Percentiles rank a stretch among this genome's conserved stretches.
Conservation (phyloP, 495 filamentous ascomycete species). For the Immersiella caudata region DNA sequence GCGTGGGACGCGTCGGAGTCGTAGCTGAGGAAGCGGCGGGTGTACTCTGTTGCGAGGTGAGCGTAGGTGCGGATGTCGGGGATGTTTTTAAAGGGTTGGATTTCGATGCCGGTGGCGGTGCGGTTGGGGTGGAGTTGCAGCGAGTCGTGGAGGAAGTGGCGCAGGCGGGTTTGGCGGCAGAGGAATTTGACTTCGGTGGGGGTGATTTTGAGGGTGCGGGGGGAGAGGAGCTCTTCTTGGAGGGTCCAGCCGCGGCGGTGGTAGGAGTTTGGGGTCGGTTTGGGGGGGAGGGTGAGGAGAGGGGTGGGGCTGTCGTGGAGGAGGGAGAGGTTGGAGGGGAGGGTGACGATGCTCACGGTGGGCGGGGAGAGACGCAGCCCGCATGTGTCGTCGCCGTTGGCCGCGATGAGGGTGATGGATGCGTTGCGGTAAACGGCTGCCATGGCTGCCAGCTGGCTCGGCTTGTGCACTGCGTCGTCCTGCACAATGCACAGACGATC, state of each 20-base stretch:
- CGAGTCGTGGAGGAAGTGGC: not conserved
- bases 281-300: not conserved
- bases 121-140: not conserved
- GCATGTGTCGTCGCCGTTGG: too few species aligned
- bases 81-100: slow-evolving; percentile 1
- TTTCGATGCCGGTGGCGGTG: not conserved
- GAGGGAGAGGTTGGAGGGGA: not conserved
- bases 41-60: slow-evolving; percentile 4
- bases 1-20: not conserved
- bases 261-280: not conserved
- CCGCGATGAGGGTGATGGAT: too few species aligned
- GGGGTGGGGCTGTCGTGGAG: slow-evolving; percentile 4
- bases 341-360: too few species aligned
- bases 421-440: too few species aligned
- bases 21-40: slow-evolving; percentile 2
- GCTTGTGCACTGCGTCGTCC: not conserved
- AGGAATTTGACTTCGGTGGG: not conserved
- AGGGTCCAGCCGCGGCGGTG: slow-evolving; percentile 3
- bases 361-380: too few species aligned
- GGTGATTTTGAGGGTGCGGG: not conserved
- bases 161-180: not conserved
- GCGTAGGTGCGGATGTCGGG: slow-evolving; percentile 8
- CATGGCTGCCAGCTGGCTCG: too few species aligned
- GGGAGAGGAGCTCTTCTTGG: slow-evolving; percentile 1
- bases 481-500: slow-evolving; percentile 3